phyloP scores from a whole-genome alignment of 1,284 basidiomycete species.

The Ganoderma sp. region DNA sequence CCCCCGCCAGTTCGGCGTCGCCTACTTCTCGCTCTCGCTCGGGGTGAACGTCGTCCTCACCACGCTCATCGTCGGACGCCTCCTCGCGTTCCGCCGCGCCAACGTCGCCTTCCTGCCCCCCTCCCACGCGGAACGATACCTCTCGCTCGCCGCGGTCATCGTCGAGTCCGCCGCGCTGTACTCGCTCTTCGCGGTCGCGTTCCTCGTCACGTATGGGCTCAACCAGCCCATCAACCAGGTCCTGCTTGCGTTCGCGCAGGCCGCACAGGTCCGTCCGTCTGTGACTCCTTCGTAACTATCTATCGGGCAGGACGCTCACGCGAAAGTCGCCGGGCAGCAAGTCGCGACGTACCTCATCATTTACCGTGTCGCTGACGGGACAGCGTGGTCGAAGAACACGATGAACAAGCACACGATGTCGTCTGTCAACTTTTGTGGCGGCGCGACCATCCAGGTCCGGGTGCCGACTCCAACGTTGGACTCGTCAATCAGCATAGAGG shows the following conservation, averaged over 20 bases:
- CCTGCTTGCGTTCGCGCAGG: background rate
- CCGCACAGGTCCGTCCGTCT: constrained; percentile 15
- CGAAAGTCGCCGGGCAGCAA: constrained; percentile 38
- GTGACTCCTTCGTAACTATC: background rate
- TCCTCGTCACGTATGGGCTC: constrained; percentile 49
- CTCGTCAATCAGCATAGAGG: too few relatives aligned
- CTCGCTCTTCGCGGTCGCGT: constrained; percentile 47
- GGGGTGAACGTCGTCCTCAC: constrained; percentile 52
- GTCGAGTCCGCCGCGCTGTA: constrained; percentile 51
- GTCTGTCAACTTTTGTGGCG: background rate
- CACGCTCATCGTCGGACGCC: constrained; percentile 46
- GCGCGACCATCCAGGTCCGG: too few relatives aligned
- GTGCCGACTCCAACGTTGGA: too few relatives aligned
- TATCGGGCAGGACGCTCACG: too few relatives aligned
- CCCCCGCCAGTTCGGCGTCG: constrained; percentile 42
- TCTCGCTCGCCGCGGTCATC: constrained; percentile 47
- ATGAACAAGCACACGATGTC: background rate
- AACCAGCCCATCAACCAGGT: background rate
- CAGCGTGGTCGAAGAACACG: constrained; percentile 22
- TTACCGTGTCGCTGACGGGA: constrained; percentile 33
- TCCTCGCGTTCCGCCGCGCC: constrained; percentile 44
- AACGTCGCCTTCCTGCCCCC: constrained; percentile 39
- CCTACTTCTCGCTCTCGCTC: constrained; percentile 51
- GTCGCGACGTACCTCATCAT: constrained; percentile 48
- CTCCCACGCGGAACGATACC: constrained; percentile 44